These are phyloP conservation scores for Aspergillus sojae DNA, from an alignment of 2,329 filamentous ascomycete species.

Conservation along the genomic window DNA sequence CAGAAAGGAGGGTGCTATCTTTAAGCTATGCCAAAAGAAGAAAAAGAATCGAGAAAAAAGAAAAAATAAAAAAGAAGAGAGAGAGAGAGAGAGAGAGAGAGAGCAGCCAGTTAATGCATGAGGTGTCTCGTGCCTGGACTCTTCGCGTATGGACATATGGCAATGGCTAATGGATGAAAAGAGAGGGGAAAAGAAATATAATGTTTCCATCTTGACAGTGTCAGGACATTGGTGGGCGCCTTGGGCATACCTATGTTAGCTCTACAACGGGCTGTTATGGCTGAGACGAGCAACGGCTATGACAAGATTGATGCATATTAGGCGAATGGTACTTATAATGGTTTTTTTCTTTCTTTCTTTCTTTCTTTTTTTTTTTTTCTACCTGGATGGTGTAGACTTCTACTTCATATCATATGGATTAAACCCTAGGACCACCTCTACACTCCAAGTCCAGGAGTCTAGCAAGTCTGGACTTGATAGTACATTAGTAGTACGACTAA, in stretches of 20 bases:
- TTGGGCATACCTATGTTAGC: neutral
- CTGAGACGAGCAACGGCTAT: neutral
- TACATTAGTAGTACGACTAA: neutral
- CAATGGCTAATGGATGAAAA: neutral
- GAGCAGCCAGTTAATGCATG: neutral
- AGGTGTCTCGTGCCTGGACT: neutral
- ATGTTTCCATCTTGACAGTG: neutral
- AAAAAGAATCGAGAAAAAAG: no score
- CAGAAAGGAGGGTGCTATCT: neutral
- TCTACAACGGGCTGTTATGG: neutral
- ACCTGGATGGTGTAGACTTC: neutral
- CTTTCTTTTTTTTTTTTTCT: neutral
- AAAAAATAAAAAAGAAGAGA: no score
- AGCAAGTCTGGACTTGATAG: no score
- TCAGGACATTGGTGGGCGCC: neutral
- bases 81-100: no score
- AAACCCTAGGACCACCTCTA: no score
- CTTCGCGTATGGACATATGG: neutral
- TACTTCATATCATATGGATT: no score
- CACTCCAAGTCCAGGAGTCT: no score
- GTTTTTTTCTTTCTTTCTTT: no score
- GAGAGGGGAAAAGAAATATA: neutral
- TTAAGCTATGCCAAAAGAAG: neutral
- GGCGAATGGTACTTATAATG: neutral
- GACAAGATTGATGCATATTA: constrained; percentile 2